Base-by-base conservation (phyloP, 2,329 filamentous ascomycete genomes). In the Conoideocrella luteorostrata region DNA sequence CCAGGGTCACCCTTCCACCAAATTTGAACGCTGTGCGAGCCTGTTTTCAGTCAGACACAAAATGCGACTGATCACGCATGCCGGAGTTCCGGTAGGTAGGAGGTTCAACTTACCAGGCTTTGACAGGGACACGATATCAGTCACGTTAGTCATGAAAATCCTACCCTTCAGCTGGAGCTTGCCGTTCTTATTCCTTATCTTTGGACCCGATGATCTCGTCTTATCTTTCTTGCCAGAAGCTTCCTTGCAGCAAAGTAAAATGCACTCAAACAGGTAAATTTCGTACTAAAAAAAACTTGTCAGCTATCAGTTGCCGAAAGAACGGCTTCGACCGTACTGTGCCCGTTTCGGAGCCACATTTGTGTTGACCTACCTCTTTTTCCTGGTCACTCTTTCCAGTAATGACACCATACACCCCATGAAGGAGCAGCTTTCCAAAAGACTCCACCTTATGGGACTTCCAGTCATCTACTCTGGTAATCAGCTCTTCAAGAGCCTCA, bases 131-230 rank as follows among this genome's bases (percentile, higher is more conserved):
- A 95, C 73, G n/a, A 95, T 84, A 62, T 96, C 88, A 30, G 90
- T 97, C 43, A 98, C 91, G 59, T 98, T 98, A 54, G 90, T 89
- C 90, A 98, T 97, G 68, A 96, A 97, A 56, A 98, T 98, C 41
- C 93, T 82, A 30, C 93, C 93, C 66, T 98, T 98, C 23, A 98
- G 75, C 65, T 96, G 90, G 48, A 97, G 74, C 65, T 91, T 95
- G 33, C 84, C 85, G 56, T 80, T 86, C 61, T 79, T 82, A 57
- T 76, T 80, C 36, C 69, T 67, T 37, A 65, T 60, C 62, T 82
- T 87, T 46, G 80, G 75, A 6, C 65, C 68, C 2, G 68, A 69
- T 1, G 75, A 74, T 44, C 70, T 70, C 5, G 74, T 76, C 58
- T 79, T 80, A 58, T 83, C 80, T 55, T 80, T 83, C 63, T 83